phyloP scores from a whole-genome alignment of 352 stramenopile genomes.

The Phytopythium oedochilum region DNA sequence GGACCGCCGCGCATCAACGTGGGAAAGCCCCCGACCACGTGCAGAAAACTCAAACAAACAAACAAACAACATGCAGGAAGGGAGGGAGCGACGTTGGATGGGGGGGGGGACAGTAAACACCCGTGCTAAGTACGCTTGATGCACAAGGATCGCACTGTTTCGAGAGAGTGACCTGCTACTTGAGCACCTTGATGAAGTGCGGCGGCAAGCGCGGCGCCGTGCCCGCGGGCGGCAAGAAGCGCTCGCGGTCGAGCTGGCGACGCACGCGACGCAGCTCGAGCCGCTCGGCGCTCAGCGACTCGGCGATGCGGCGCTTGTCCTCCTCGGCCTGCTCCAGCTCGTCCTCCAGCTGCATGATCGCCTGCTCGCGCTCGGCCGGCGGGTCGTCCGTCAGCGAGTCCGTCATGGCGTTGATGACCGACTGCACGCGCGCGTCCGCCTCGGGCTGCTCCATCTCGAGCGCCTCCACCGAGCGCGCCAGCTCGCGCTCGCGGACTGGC shows the following conservation, averaged over 20 bases:
- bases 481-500: conserved; percentile 38
- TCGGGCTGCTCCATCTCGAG: conserved; percentile 49
- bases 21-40: too few relatives aligned
- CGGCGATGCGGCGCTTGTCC: conserved; percentile 39
- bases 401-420: conserved; percentile 43
- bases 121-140: too few relatives aligned
- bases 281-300: conserved; percentile 27
- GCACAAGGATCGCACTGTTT: too few relatives aligned
- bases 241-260: conserved; percentile 26
- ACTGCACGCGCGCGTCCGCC: conserved; percentile 47
- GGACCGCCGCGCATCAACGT: neutral
- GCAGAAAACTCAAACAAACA: too few relatives aligned
- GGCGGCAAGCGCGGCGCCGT: conserved; percentile 21
- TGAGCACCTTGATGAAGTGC: conserved; percentile 36
- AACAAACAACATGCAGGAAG: neutral
- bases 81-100: too few relatives aligned
- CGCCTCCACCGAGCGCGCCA: conserved; percentile 36
- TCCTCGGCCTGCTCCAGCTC: conserved; percentile 52
- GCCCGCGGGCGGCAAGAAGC: conserved; percentile 9
- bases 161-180: neutral
- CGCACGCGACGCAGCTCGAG: conserved; percentile 29
- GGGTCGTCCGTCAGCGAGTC: conserved; percentile 33
- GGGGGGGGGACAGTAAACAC: too few relatives aligned
- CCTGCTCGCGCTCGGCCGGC: conserved; percentile 30
- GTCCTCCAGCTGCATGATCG: conserved; percentile 47